Evolutionary conservation across 257 asterid species (phyloP).

Genomic region (Forsythia suspensa): DNA sequence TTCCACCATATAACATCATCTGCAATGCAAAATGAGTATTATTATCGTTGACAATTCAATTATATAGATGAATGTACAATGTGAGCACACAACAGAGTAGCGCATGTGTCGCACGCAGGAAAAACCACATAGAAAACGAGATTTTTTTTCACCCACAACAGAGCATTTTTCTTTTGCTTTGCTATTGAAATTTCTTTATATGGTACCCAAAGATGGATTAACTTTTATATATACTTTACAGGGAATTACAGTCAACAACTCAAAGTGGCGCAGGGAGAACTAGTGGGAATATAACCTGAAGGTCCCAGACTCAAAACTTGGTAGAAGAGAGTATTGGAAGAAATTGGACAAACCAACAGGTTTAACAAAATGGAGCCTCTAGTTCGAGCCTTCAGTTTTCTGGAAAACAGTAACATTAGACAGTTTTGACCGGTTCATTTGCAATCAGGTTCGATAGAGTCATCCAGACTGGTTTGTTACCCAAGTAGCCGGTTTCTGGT

Average conservation of each 20-base stretch:
- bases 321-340: not conserved
- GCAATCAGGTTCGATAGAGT: not conserved
- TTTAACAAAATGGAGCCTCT: not conserved
- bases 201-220: not conserved
- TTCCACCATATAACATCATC: slow-evolving; percentile 94
- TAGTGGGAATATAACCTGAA: not conserved
- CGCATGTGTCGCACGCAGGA: not conserved
- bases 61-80: slow-evolving; percentile 3
- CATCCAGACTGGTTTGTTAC: not conserved
- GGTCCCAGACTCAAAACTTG: not conserved
- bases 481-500: not conserved
- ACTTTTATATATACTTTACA: not conserved
- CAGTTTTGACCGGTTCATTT: not conserved
- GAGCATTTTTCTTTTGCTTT: not conserved
- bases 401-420: not conserved
- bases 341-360: not conserved
- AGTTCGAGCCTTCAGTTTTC: not conserved
- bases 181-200: not conserved
- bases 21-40: slow-evolving; percentile 38
- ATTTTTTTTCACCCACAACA: not conserved
- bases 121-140: not conserved
- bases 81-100: slow-evolving; percentile 10
- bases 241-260: not conserved
- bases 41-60: slow-evolving; percentile 16
- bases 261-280: not conserved